Conservation (phyloP, 768 basidiomycete species). For the Boletus fagicola region DNA sequence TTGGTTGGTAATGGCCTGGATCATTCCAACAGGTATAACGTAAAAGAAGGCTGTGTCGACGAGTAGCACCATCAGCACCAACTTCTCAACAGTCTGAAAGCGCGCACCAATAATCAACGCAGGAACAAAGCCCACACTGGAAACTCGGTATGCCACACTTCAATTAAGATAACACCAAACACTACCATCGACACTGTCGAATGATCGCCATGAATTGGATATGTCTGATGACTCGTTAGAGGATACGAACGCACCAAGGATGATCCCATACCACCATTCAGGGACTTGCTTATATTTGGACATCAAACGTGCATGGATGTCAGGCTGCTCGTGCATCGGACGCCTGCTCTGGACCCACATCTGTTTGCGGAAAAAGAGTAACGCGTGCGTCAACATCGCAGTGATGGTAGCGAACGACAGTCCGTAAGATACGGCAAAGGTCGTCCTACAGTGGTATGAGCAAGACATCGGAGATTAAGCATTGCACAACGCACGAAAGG, state of each 20-base stretch:
- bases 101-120: constrained; percentile 27
- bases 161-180: constrained; percentile 57
- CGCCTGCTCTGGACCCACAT: constrained; percentile 70
- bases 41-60: constrained; percentile 48
- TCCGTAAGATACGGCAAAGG: constrained; percentile 78
- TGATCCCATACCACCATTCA: constrained; percentile 53
- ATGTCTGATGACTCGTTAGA: background rate
- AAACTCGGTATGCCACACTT: constrained; percentile 56
- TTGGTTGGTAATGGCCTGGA: constrained; percentile 79
- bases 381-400: constrained; percentile 68
- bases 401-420: constrained; percentile 83
- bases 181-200: constrained; percentile 47
- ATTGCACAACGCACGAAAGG: constrained; percentile 39
- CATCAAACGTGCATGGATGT: constrained; percentile 66
- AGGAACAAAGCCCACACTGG: constrained; percentile 44
- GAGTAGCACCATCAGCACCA: background rate
- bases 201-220: background rate
- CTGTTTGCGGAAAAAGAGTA: constrained; percentile 75
- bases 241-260: constrained; percentile 23
- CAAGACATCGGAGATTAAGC: background rate
- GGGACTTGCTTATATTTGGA: constrained; percentile 55
- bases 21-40: constrained; percentile 72
- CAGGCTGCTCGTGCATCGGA: constrained; percentile 74
- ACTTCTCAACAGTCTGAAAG: constrained; percentile 9
- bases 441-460: constrained; percentile 33